Evolutionary conservation across 2,329 filamentous ascomycete genomes (phyloP), one percentile per base, ranked within the genome.

Genomic region (Cordyceps javanica): DNA sequence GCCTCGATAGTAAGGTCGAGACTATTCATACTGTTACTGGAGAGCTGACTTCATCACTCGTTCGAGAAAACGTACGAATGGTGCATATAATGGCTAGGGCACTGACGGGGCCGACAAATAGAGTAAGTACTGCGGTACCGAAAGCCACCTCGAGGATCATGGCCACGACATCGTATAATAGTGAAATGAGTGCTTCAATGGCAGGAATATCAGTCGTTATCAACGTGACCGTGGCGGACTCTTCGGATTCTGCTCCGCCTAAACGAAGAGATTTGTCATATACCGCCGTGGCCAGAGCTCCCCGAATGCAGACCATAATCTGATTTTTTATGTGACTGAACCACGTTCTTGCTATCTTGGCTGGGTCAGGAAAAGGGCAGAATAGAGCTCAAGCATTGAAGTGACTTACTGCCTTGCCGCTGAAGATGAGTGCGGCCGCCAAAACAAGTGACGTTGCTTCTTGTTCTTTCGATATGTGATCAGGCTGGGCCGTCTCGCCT

Each of bases 391-490:
- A n/a, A n/a, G n/a, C n/a, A n/a, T n/a, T n/a, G n/a, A n/a, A n/a
- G n/a, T n/a, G 55, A 42, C 23, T 42, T 57, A 55, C 26, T 5
- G 55, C 46, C 14, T 44, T 57, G 34, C 55, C 45, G 16, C 36
- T 19, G 19, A 51, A 57, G 13, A 57, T 34, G 26, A 28, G 28
- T 13, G 36, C n/a, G n/a, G n/a, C n/a, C n/a, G n/a, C n/a, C n/a
- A n/a, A n/a, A n/a, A n/a, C n/a, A n/a, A n/a, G n/a, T n/a, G n/a
- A n/a, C n/a, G n/a, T n/a, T n/a, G n/a, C n/a, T n/a, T n/a, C n/a
- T n/a, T n/a, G n/a, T n/a, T n/a, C n/a, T n/a, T n/a, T n/a, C n/a
- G n/a, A n/a, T n/a, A n/a, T n/a, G n/a, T n/a, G n/a, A n/a, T n/a
- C n/a, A n/a, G n/a, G n/a, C n/a, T n/a, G n/a, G n/a, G n/a, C n/a